Percentiles rank a stretch among this genome's conserved stretches.
Evolutionary conservation across 495 filamentous ascomycete genomes (phyloP).

Genomic region (Podospora pseudocomata): DNA sequence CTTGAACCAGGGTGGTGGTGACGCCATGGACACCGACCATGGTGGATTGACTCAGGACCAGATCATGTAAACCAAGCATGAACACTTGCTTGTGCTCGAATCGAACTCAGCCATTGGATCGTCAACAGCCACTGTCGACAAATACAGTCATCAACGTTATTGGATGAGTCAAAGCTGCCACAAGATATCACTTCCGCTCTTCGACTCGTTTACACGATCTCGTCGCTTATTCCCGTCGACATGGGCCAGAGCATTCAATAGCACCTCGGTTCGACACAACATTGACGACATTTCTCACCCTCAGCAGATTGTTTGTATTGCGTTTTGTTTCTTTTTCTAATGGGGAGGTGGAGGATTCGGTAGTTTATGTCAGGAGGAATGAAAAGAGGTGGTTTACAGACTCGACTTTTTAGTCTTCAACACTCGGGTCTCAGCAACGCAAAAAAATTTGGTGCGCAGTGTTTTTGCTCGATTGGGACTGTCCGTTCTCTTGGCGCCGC

Average conservation of each 20-base stretch:
- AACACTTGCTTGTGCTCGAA: neutral
- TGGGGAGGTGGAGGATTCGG: slow-evolving; percentile 14
- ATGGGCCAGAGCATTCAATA: neutral
- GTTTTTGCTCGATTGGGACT: slow-evolving; percentile 16
- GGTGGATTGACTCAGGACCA: slow-evolving; percentile 86
- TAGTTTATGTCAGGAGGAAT: slow-evolving; percentile 8
- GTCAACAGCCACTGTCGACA: slow-evolving; percentile 22
- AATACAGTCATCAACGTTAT: neutral
- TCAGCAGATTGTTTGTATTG: neutral
- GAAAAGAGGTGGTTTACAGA: slow-evolving; percentile 1
- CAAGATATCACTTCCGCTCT: neutral
- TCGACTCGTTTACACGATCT: neutral
- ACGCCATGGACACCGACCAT: slow-evolving; percentile 80
- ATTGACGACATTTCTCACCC: neutral
- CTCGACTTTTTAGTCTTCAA: slow-evolving; percentile 9
- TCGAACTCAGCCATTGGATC: neutral
- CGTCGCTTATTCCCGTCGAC: neutral
- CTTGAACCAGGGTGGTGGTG: slow-evolving; percentile 59
- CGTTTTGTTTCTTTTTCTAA: slow-evolving; percentile 22
- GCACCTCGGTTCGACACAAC: slow-evolving; percentile 1
- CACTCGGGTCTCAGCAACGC: slow-evolving; percentile 19
- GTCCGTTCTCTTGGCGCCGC: slow-evolving; percentile 14
- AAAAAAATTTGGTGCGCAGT: slow-evolving; percentile 23
- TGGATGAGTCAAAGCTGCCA: neutral
- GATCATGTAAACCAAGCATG: slow-evolving; percentile 66